These are phyloP conservation scores for Pichia sp. DNA, from an alignment of 1,139 yeast species.

Conservation along the genomic window DNA sequence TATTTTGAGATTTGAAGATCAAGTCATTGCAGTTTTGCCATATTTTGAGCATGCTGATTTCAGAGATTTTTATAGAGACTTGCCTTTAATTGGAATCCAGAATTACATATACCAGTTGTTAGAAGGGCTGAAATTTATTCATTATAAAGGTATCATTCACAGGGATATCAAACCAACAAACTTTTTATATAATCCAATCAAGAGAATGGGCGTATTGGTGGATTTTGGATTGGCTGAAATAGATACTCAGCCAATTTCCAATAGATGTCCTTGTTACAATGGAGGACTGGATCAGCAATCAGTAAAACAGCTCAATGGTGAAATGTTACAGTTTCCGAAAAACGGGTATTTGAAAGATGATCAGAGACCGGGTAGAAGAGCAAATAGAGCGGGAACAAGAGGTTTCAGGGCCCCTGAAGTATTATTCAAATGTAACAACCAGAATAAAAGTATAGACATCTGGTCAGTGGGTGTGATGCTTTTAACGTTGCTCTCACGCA, in stretches of 20 bases:
- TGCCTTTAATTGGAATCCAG: constrained; percentile 78
- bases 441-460: constrained; percentile 71
- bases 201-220: constrained; percentile 85
- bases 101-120: constrained; percentile 87
- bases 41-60: constrained; percentile 89
- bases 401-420: constrained; percentile 97
- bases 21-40: constrained; percentile 87
- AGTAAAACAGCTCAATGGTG: constrained; percentile 2
- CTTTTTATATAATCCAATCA: constrained; percentile 70
- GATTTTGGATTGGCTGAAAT: constrained; percentile 95
- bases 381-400: constrained; percentile 96
- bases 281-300: constrained; percentile 21
- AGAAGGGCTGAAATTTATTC: constrained; percentile 92
- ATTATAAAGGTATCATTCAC: constrained; percentile 93
- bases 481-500: constrained; percentile 57
- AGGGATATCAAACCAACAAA: constrained; percentile 96
- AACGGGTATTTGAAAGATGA: constrained; percentile 79
- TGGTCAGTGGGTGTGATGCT: constrained; percentile 93
- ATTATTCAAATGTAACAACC: constrained; percentile 77
- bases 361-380: constrained; percentile 80
- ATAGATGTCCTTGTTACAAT: constrained; percentile 23
- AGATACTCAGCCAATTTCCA: constrained; percentile 14
- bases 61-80: constrained; percentile 73
- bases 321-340: constrained; percentile 23
- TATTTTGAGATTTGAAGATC: constrained; percentile 81